phyloP scores from a whole-genome alignment of 768 basidiomycete genomes.

The Tephrocybe sp. region DNA sequence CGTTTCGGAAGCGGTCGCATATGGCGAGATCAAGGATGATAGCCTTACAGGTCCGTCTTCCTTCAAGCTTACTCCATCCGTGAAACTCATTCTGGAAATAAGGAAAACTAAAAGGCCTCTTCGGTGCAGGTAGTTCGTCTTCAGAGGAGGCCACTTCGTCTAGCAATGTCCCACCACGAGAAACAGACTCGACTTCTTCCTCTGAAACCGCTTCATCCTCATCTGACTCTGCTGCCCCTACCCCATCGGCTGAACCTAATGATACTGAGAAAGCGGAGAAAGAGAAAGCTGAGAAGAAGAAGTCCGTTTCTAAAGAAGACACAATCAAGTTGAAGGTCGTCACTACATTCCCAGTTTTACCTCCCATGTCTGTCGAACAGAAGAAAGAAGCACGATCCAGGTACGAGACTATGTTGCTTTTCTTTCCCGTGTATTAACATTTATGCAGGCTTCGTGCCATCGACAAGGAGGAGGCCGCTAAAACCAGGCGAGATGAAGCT shows the following conservation, averaged over 20 bases:
- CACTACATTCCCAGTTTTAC: conserved; percentile 59
- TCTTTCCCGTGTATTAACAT: not conserved
- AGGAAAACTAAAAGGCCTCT: conserved; percentile 88
- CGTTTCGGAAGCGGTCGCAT: conserved; percentile 74
- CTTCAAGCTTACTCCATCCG: not conserved
- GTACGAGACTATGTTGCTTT: conserved; percentile 40
- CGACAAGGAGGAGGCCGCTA: conserved; percentile 73
- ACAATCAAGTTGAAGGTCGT: conserved; percentile 69
- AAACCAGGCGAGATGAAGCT: conserved; percentile 82
- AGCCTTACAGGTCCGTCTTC: conserved; percentile 59
- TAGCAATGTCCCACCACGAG: conserved; percentile 44
- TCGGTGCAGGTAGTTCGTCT: conserved; percentile 55
- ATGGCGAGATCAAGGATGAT: conserved; percentile 80
- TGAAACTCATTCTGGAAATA: conserved; percentile 10
- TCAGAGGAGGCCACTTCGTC: conserved; percentile 37
- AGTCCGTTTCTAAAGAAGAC: conserved; percentile 44
- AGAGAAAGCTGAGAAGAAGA: conserved; percentile 36
- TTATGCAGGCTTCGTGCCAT: conserved; percentile 70
- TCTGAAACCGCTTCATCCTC: conserved; percentile 29
- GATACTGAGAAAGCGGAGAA: conserved; percentile 34
- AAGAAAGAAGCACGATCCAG: conserved; percentile 72
- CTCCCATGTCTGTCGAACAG: conserved; percentile 74
- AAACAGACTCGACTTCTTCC: conserved; percentile 29
- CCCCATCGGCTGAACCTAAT: conserved; percentile 29
- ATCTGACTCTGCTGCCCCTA: conserved; percentile 33